Base-by-base conservation (phyloP, 495 filamentous ascomycete species). In the Aspergillus coremiiformis region DNA sequence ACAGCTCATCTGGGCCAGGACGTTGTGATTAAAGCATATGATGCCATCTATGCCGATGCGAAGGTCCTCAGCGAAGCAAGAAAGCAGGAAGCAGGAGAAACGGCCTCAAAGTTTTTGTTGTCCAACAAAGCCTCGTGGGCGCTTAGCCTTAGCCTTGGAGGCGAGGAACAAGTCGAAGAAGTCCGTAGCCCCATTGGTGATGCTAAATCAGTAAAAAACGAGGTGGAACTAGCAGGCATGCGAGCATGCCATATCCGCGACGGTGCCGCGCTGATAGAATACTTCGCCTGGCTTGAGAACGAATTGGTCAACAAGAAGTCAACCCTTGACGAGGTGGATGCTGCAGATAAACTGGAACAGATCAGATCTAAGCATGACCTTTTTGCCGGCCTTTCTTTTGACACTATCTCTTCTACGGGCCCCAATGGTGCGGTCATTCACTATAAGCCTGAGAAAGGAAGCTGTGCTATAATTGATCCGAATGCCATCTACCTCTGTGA, bases 161-260 rank as follows among this genome's bases (percentile, higher is more conserved):
- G 91, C n/a, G 87, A 90, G 52, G 83, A 86, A 10, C 78, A 85
- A 53, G 86, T 93, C 1, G 90, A 97, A 44, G 93, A 96, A 59
- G 70, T 85, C 27, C 78, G 93, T 39, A 96, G 90, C 63, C 91
- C 88, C 1, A 80, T 97, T 49, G 84, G 81, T n/a, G 92, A 96
- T 69, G 83, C 90, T 17, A 99, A 99, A 72, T 89, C 94, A n/a
- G 75, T 96, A 63, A 99, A 99, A 74, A 99, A 97, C 58, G 86
- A 90, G 50, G 81, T 77, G 1, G 94, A 99, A 69, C 73, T 95
- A 19, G 81, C 90, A 60, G 94, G 94, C 43, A 97, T 97, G 93
- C 80, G 89, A 50, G 79, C 84, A 23, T 97, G 93, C 62, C 94
- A 99, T 64, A 84, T 96, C 53, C 82, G 94, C 44, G 94, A 99